Base-by-base conservation (phyloP, 805 yeast genomes). In the Candida succiphila region DNA sequence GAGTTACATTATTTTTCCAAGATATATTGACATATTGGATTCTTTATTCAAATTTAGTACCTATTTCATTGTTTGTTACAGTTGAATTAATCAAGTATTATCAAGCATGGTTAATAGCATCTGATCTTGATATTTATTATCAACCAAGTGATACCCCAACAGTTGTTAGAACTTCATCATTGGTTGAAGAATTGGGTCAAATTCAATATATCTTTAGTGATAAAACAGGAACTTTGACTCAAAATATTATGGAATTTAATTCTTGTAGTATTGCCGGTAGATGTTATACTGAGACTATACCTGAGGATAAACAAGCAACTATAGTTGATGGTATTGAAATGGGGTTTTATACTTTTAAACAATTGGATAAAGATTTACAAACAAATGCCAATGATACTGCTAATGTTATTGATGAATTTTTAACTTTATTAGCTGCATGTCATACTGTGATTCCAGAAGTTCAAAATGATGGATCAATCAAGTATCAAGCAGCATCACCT, bases 401-500 rank as follows among this genome's bases (percentile, higher is more conserved):
- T 30, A 61, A 60, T 15, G 70, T 68, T n/a, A 75, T 88, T 36
- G 76, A 81, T 48, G 85, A 81, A 47, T 88, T 94, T 44, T 68
- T 92, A 41, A 78, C 88, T 1, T 62, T 88, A 31, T 63, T 92
- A 38, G 85, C 97, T 26, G 77, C 95, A 0, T 92, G 98, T 54
- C 99, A 92, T 50, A 94, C 99, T 0, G 99, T 92, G 27, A 92
- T 92, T 40, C 99, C 99, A 0, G 98, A 92, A 54, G 63, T 71
- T 15, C 69, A 67, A 39, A 76, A 67, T 1, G 63, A 62, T 36
- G 84, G 82, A 0, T 45, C 67, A 3, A 78, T 92, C 41, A 88
- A 85, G 54, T 92, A 94, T 54, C 99, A 92, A 59, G 98, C 99
- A 1, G 96, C 98, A 0, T 88, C 97, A 1, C 98, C 98, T 0